Evolutionary conservation across 257 asterid genomes (phyloP), one percentile per base, ranked within the genome.

Genomic region (Echium plantagineum): DNA sequence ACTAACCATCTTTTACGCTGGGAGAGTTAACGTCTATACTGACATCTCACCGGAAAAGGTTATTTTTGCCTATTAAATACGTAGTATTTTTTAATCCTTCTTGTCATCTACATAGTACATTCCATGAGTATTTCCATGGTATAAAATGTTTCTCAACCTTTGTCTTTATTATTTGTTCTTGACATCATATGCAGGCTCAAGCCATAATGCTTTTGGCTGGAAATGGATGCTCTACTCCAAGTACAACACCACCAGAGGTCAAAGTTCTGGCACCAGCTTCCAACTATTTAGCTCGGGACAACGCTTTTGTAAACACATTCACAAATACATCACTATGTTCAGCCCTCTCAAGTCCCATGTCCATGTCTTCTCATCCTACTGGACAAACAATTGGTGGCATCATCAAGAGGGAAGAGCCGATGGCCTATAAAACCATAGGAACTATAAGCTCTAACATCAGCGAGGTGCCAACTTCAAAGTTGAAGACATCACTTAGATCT

Each of bases 171-270:
- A 4, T 31, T 7, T 31, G 38, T 31, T 31, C 38, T 31, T 31
- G 38, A 31, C 38, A 31, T 31, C 60, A 46, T 66, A 63, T 31
- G 20, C 88, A 86, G 97, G 97, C 94, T 63, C 91, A 86, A 72
- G 93, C 94, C 28, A 84, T 86, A 62, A 80, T 89, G 73, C 58
- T 82, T 67, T 66, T 89, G 76, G 97, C 97, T 58, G 90, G 87
- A 67, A 79, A 58, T 54, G 71, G 75, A 18, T 74, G 62, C 20
- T 55, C 62, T 24, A 31, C 38, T 31, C 38, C 71, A 26, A 74
- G 68, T 65, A 31, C 70, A 77, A 62, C 77, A 18, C 88, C 77
- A 60, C 19, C 83, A 21, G 73, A 76, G 62, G 69, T 52, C 63
- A 74, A 75, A 47, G 48, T 68, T 70, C 81, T 66, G 62, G 60